Evolutionary conservation across 108 stramenopile species (phyloP), one percentile per base, ranked within the genome.

Genomic region (Pseudonitzschia multiseries): DNA sequence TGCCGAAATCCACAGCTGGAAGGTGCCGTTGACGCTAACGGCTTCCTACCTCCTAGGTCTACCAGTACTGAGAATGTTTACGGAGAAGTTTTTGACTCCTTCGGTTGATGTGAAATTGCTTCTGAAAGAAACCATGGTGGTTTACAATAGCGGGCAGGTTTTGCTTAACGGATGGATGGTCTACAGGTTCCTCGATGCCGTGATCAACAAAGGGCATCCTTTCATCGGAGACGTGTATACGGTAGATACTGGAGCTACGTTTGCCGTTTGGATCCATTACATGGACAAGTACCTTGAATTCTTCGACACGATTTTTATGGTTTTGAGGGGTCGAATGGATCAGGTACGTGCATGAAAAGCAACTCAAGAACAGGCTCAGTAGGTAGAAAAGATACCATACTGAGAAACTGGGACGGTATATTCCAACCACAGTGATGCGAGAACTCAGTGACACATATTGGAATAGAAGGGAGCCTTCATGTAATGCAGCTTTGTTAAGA

Each of bases 291-390:
- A 94, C 71, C 79, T 93, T 50, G 99, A 99, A 71, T 99, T 98
- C 84, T 79, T 97, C 41, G 99, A 99, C 81, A 99, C 99, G 0
- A 80, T 96, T 65, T 99, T 99, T 71, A 99, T 99, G 95, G 89
- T 99, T 52, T 66, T 97, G 59, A 75, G 93, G 69, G 92, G 92
- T 27, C 85, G 84, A 68, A 88, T 92, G 91, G 87, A 92, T 72
- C 95, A 96, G 94, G 96, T 87, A 86, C 85, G 95, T 72, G 27
- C 15, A 48, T 15, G 24, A 14, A 54, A 24, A 24, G 53, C 8
- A 14, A 15, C 36, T 36, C 36, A 6, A 6, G 36, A 36, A 2
- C 2, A 36, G 6, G 36, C 6, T 6, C 36, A 36, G 36, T 6
- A 36, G 6, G 2, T 6, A 36, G 36, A 36, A 36, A 36, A 36